A percentile compares a stretch with the other conserved stretches of the same genome.
Conservation (phyloP, 1,284 basidiomycete genomes). For the Melampsora allii-populina region DNA sequence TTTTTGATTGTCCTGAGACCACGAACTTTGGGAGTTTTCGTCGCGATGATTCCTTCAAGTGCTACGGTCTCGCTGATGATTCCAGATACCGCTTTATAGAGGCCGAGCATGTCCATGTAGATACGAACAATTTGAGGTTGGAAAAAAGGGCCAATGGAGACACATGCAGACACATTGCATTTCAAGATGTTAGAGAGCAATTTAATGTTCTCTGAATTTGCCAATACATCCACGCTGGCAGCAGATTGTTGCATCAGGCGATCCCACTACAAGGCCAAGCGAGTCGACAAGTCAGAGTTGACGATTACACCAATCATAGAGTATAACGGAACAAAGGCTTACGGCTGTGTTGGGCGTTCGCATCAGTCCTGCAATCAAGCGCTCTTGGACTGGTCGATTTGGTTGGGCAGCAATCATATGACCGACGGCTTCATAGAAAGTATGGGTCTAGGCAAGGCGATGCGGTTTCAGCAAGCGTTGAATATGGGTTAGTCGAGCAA, state of each 20-base stretch:
- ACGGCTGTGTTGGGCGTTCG: slow-evolving; percentile 88
- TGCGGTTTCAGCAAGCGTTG: neutral
- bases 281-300: slow-evolving; percentile 1
- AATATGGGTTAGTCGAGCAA: slow-evolving; percentile 45
- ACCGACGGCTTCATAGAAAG: slow-evolving; percentile 77
- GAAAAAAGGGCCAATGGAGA: slow-evolving; percentile 95
- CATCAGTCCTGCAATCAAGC: slow-evolving; percentile 92
- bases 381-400: slow-evolving; percentile 94
- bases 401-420: slow-evolving; percentile 99
- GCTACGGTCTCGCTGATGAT: slow-evolving; percentile 93
- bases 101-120: slow-evolving; percentile 96
- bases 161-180: slow-evolving; percentile 97
- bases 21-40: slow-evolving; percentile 95
- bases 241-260: slow-evolving; percentile 94
- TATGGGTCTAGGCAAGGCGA: slow-evolving; percentile 47
- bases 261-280: slow-evolving; percentile 64
- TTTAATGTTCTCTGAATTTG: slow-evolving; percentile 91
- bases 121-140: slow-evolving; percentile 92
- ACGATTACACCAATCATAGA: neutral
- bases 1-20: slow-evolving; percentile 96
- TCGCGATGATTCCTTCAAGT: slow-evolving; percentile 71
- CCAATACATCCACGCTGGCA: slow-evolving; percentile 86
- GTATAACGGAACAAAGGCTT: neutral
- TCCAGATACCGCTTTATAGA: slow-evolving; percentile 97
- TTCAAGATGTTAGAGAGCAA: slow-evolving; percentile 96